Conservation (phyloP, 371 early-diverging fungal genomes). For the Phascolomyces articulosus region DNA sequence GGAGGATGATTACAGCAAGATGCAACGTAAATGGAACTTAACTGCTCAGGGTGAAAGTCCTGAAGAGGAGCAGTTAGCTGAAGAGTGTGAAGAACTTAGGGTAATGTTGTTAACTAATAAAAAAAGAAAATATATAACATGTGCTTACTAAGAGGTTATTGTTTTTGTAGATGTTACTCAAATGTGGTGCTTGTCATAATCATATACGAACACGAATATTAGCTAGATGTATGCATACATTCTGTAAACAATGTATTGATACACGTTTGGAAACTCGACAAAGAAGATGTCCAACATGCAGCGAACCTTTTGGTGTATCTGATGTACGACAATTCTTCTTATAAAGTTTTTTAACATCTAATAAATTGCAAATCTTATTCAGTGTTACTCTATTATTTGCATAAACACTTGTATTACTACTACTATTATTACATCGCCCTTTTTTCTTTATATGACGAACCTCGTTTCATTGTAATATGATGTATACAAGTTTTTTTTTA, state of each 20-base stretch:
- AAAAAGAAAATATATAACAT: no score
- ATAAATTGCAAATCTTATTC: no score
- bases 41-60: slow-evolving; percentile 40
- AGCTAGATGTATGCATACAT: slow-evolving; percentile 94
- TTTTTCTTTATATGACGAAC: no score
- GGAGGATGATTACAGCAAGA: slow-evolving; percentile 58
- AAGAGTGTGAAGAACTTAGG: slow-evolving; percentile 44
- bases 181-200: slow-evolving; percentile 85
- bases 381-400: no score
- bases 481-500: no score
- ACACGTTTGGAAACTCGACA: slow-evolving; percentile 87
- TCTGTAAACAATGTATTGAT: slow-evolving; percentile 95
- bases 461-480: no score
- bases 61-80: slow-evolving; percentile 34
- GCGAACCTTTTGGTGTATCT: slow-evolving; percentile 84
- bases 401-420: no score
- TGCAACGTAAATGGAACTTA: slow-evolving; percentile 50
- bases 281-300: slow-evolving; percentile 98
- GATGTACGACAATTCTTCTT: slow-evolving; percentile 93
- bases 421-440: no score
- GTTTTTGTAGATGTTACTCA: slow-evolving; percentile 66
- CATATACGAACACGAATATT: slow-evolving; percentile 87
- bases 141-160: no score
- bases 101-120: no score
- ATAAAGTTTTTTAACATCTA: slow-evolving; percentile 47